phyloP scores from a whole-genome alignment of 1,284 basidiomycete genomes.

The Paramarasmius palmivorus region DNA sequence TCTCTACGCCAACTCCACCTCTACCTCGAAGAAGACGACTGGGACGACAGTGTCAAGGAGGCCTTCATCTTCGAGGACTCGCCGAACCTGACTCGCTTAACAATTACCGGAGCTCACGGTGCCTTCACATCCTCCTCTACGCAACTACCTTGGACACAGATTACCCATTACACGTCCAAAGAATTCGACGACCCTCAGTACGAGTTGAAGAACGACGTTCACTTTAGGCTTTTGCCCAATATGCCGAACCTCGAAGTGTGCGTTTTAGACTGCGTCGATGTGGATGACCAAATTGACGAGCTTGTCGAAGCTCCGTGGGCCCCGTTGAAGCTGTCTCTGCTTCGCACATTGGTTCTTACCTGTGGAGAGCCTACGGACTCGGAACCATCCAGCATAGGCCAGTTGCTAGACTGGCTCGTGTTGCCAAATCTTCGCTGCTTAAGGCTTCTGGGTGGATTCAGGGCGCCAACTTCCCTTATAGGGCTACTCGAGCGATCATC shows the following conservation, averaged over 20 bases:
- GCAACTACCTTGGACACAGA: constrained; percentile 7
- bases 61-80: background rate
- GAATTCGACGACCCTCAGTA: background rate
- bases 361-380: background rate
- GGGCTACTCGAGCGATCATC: background rate
- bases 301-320: background rate
- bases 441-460: background rate
- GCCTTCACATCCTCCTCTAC: background rate
- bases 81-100: background rate
- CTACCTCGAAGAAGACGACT: background rate
- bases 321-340: too few relatives aligned
- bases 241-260: background rate
- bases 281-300: background rate
- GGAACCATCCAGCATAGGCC: background rate
- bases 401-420: constrained; percentile 5
- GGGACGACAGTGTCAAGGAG: background rate
- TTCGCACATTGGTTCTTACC: background rate
- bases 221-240: constrained; percentile 3
- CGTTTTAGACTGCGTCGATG: background rate
- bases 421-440: background rate
- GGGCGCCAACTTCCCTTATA: background rate
- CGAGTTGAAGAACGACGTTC: background rate
- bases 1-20: background rate
- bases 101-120: background rate
- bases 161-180: background rate